Conservation (phyloP, 192 early-diverging fungal species). For the Phycomyces blakesleeanus region DNA sequence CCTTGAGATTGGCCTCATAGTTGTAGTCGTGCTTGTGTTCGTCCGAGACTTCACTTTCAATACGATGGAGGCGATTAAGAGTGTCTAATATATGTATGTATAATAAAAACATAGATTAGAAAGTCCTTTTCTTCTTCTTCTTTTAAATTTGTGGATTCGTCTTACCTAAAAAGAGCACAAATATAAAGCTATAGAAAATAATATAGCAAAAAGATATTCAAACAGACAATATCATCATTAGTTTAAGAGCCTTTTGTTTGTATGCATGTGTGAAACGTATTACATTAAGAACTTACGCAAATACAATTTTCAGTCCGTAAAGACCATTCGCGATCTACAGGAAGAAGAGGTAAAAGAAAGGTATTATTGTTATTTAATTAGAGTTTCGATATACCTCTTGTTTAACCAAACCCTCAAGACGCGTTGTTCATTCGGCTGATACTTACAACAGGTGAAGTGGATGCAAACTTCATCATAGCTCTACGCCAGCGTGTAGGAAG, state of each 20-base stretch:
- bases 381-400: no score
- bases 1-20: slow-evolving; percentile 36
- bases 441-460: slow-evolving; percentile 41
- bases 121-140: no score
- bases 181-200: slow-evolving; percentile 48
- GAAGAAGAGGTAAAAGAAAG: no score
- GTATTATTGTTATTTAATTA: no score
- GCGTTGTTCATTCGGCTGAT: background rate
- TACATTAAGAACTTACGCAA: slow-evolving; percentile 56
- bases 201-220: no score
- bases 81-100: no score
- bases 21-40: slow-evolving; percentile 34
- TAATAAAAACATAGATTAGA: no score
- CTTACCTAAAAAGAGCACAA: slow-evolving; percentile 56
- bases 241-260: no score
- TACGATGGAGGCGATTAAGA: slow-evolving; percentile 43
- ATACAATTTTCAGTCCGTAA: slow-evolving; percentile 46
- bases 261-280: no score
- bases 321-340: slow-evolving; percentile 32
- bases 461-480: slow-evolving; percentile 44
- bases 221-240: no score
- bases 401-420: background rate
- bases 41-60: slow-evolving; percentile 17
- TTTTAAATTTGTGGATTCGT: no score
- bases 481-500: slow-evolving; percentile 50